Percentiles rank a stretch among this genome's conserved stretches.
phyloP scores from a whole-genome alignment of 768 basidiomycete species.

The Xanthoconium stramineum region DNA sequence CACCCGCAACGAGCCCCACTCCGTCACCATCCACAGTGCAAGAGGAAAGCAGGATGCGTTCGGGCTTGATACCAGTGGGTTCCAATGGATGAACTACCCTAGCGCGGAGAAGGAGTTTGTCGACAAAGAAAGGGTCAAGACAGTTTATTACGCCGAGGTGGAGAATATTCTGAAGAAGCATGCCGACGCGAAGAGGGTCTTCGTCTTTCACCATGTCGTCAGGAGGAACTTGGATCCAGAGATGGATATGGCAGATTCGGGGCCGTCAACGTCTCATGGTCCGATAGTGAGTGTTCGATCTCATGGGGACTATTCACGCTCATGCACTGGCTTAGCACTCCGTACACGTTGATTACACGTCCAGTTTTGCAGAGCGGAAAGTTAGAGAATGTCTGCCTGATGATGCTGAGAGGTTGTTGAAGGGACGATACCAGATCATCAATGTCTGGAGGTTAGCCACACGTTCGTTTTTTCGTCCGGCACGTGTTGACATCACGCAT shows the following conservation, averaged over 20 bases:
- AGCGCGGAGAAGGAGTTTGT: background rate
- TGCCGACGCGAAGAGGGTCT: background rate
- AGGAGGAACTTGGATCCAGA: background rate
- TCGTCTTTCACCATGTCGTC: background rate
- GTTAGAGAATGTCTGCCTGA: conserved; percentile 29
- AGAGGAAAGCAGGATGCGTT: background rate
- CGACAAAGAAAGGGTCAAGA: background rate
- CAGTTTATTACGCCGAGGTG: background rate
- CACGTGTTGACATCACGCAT: background rate
- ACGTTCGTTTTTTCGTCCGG: background rate
- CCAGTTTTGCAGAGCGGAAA: background rate
- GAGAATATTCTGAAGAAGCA: background rate
- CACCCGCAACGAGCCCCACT: background rate
- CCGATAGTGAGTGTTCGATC: background rate
- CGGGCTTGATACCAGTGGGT: background rate
- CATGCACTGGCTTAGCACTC: no score
- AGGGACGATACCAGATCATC: conserved; percentile 33
- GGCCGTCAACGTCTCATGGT: no score
- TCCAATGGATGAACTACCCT: background rate
- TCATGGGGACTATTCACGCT: background rate
- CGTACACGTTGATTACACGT: background rate
- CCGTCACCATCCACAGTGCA: background rate
- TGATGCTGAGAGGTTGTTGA: conserved; percentile 39
- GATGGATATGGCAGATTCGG: background rate
- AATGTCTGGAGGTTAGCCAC: conserved; percentile 37